phyloP scores from a whole-genome alignment of 768 basidiomycete species.

The Hemileccinum rubropunctum region DNA sequence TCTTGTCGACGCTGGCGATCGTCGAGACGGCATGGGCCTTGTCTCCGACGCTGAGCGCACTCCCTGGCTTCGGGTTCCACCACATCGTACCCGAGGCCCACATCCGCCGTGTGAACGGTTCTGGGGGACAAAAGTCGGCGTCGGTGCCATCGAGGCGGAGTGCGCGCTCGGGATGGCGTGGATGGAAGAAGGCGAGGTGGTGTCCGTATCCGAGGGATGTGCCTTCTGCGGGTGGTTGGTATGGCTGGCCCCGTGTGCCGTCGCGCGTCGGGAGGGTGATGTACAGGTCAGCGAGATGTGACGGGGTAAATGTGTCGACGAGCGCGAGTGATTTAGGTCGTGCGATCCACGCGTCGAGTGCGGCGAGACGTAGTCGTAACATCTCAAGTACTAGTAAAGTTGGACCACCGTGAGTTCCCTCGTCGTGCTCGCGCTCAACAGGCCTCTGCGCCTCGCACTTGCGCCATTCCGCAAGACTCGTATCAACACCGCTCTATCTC shows the following conservation, averaged over 20 bases:
- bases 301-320: conserved; percentile 49
- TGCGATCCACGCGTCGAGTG: conserved; percentile 54
- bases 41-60: conserved; percentile 53
- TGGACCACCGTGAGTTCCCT: no score
- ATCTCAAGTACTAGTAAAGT: not conserved
- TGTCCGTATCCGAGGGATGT: conserved; percentile 57
- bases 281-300: conserved; percentile 62
- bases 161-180: conserved; percentile 51
- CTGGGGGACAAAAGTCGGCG: conserved; percentile 65
- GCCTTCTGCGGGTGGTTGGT: conserved; percentile 39
- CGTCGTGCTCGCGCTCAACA: conserved; percentile 12
- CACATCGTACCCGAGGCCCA: conserved; percentile 72
- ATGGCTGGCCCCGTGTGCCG: conserved; percentile 44
- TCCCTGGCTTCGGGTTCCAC: conserved; percentile 44
- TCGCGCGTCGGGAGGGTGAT: conserved; percentile 74
- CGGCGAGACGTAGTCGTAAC: conserved; percentile 13
- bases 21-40: conserved; percentile 46
- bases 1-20: conserved; percentile 55
- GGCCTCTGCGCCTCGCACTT: conserved; percentile 30
- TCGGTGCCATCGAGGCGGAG: conserved; percentile 74
- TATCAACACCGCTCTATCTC: not conserved
- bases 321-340: conserved; percentile 45
- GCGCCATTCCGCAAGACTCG: not conserved
- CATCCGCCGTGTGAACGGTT: conserved; percentile 76
- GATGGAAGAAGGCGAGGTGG: conserved; percentile 74